phyloP scores from a whole-genome alignment of 768 basidiomycete species.

The Rhizopogon sp. region DNA sequence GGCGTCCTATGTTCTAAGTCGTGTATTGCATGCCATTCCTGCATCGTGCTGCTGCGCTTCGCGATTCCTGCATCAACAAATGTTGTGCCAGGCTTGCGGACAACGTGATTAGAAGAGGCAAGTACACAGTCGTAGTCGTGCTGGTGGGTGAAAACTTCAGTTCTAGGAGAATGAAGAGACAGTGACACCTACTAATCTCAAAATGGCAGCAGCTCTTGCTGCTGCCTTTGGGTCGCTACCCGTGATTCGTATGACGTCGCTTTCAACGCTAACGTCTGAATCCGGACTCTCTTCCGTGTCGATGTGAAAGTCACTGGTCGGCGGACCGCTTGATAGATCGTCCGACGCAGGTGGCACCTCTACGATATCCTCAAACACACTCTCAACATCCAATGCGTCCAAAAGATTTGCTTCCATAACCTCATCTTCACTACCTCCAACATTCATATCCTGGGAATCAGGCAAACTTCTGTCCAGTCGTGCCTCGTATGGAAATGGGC shows the following conservation, averaged over 20 bases:
- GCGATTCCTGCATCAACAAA: constrained; percentile 24
- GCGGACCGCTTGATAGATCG: neutral
- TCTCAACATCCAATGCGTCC: constrained; percentile 1
- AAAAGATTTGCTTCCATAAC: constrained; percentile 3
- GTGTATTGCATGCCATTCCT: constrained; percentile 10
- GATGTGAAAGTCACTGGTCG: neutral
- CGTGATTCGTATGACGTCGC: constrained; percentile 71
- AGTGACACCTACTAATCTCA: constrained; percentile 65
- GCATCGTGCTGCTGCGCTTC: constrained; percentile 15
- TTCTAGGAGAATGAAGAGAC: neutral
- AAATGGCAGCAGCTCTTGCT: constrained; percentile 88
- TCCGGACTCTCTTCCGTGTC: constrained; percentile 15
- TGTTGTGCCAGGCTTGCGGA: constrained; percentile 35
- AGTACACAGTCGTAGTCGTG: constrained; percentile 82
- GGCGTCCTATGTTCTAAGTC: constrained; percentile 15
- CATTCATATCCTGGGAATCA: neutral
- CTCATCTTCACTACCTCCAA: constrained; percentile 6
- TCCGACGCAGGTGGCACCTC: neutral
- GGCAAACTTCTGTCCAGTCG: constrained; percentile 26
- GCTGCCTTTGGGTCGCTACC: constrained; percentile 84
- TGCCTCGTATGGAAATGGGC: constrained; percentile 50
- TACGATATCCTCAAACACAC: neutral
- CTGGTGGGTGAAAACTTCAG: constrained; percentile 28
- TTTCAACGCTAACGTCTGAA: constrained; percentile 29
- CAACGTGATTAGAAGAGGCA: constrained; percentile 26